Conservation (phyloP, 345 rosid genomes). For the Salix purpurea region DNA sequence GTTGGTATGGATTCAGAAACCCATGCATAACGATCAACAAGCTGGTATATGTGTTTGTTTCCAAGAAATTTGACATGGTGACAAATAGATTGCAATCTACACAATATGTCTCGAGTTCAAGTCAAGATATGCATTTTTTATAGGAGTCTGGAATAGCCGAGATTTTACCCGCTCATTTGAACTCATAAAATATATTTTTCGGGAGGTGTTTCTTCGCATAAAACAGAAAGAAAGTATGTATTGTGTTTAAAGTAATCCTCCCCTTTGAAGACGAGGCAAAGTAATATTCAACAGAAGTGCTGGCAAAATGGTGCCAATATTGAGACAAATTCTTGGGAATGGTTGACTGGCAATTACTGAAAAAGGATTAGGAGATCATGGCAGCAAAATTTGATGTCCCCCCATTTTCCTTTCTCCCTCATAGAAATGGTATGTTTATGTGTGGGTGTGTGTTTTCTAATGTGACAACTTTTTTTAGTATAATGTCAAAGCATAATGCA, state of each 20-base stretch:
- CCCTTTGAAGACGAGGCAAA: background rate
- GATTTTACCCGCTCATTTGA: rapidly evolving
- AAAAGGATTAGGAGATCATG: background rate
- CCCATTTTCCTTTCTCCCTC: background rate
- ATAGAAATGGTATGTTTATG: background rate
- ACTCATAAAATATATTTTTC: no score
- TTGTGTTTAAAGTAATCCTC: background rate
- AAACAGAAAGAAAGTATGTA: no score
- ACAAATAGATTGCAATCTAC: rapidly evolving
- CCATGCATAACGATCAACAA: no score
- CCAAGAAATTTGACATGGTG: rapidly evolving
- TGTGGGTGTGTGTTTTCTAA: background rate
- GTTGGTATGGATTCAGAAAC: no score
- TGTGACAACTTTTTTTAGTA: background rate
- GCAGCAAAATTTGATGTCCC: background rate
- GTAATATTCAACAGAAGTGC: background rate
- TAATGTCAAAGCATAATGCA: conserved; percentile 22
- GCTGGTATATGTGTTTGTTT: no score
- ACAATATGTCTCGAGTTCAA: rapidly evolving
- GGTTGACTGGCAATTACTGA: background rate
- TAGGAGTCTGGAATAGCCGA: no score
- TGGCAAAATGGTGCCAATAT: background rate
- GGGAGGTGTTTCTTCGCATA: no score
- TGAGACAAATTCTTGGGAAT: background rate
- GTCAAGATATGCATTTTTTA: no score